Evolutionary conservation across 768 basidiomycete species (phyloP).

Genomic region (Suillus bovinus): DNA sequence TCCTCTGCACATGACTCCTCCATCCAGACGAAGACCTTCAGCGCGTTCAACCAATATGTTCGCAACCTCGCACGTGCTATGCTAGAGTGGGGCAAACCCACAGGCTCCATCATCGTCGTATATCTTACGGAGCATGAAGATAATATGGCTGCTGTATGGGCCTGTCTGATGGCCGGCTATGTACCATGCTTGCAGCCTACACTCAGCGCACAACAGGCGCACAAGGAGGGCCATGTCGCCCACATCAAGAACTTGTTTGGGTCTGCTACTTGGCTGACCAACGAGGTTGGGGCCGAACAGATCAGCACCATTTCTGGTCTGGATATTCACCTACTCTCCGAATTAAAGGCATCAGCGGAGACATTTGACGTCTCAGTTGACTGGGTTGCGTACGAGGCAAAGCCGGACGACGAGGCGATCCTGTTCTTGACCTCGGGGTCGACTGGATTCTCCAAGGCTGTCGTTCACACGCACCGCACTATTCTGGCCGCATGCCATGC

Average conservation of each 20-base stretch:
- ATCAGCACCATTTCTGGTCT: slow-evolving; percentile 23
- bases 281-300: slow-evolving; percentile 28
- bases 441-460: slow-evolving; percentile 47
- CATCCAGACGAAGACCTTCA: slow-evolving; percentile 26
- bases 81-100: slow-evolving; percentile 25
- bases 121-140: slow-evolving; percentile 36
- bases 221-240: slow-evolving; percentile 29
- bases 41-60: slow-evolving; percentile 17
- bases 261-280: slow-evolving; percentile 33
- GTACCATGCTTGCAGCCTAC: slow-evolving; percentile 34
- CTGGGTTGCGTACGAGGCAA: slow-evolving; percentile 21
- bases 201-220: slow-evolving; percentile 33
- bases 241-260: slow-evolving; percentile 32
- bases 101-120: slow-evolving; percentile 26
- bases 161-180: slow-evolving; percentile 30
- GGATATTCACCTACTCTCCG: slow-evolving; percentile 26
- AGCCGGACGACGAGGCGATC: slow-evolving; percentile 32
- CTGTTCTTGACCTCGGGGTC: slow-evolving; percentile 44
- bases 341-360: slow-evolving; percentile 18
- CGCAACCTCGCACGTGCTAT: slow-evolving; percentile 25
- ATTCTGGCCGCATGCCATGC: slow-evolving; percentile 35
- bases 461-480: slow-evolving; percentile 40
- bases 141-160: slow-evolving; percentile 35
- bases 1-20: slow-evolving; percentile 32
- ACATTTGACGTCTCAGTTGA: slow-evolving; percentile 7